Evolutionary conservation across 2,329 filamentous ascomycete genomes (phyloP).

Genomic region (Exophiala calicioides): DNA sequence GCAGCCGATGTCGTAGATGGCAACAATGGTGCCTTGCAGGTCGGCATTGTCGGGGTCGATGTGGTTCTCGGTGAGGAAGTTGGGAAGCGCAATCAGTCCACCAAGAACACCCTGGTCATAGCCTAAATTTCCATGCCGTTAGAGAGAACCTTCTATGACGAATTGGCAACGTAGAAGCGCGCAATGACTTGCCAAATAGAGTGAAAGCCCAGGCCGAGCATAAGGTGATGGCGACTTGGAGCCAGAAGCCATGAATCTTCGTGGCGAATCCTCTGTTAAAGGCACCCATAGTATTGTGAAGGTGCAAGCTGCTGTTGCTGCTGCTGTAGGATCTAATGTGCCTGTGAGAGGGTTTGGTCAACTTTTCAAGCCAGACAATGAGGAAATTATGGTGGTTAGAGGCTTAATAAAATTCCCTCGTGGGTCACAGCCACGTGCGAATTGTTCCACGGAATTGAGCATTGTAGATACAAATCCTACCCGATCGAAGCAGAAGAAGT

Average conservation of each 20-base stretch:
- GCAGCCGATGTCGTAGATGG: slow-evolving; percentile 51
- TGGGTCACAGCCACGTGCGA: no score
- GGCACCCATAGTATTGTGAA: slow-evolving; percentile 13
- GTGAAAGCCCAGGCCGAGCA: slow-evolving; percentile 25
- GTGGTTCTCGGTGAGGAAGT: slow-evolving; percentile 40
- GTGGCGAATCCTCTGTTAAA: slow-evolving; percentile 24
- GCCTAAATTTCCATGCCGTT: no score
- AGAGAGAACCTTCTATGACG: no score
- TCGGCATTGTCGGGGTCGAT: slow-evolving; percentile 39
- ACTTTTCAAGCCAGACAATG: no score
- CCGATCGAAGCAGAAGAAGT: no score
- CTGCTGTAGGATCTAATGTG: no score
- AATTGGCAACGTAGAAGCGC: no score
- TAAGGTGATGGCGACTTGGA: slow-evolving; percentile 20
- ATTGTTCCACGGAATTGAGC: no score
- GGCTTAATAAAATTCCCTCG: no score
- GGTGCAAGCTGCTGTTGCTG: not conserved
- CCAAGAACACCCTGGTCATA: slow-evolving; percentile 35
- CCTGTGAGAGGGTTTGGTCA: no score
- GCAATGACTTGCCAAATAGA: slow-evolving; percentile 22
- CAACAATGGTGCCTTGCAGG: slow-evolving; percentile 52
- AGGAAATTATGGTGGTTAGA: no score
- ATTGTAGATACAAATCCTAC: no score
- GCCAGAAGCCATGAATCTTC: slow-evolving; percentile 15
- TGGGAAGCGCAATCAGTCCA: slow-evolving; percentile 55